Percentiles rank a stretch among this genome's conserved stretches.
These are phyloP conservation scores for Sporothrix inflata DNA, from an alignment of 2,329 filamentous ascomycete species.

Conservation along the genomic window DNA sequence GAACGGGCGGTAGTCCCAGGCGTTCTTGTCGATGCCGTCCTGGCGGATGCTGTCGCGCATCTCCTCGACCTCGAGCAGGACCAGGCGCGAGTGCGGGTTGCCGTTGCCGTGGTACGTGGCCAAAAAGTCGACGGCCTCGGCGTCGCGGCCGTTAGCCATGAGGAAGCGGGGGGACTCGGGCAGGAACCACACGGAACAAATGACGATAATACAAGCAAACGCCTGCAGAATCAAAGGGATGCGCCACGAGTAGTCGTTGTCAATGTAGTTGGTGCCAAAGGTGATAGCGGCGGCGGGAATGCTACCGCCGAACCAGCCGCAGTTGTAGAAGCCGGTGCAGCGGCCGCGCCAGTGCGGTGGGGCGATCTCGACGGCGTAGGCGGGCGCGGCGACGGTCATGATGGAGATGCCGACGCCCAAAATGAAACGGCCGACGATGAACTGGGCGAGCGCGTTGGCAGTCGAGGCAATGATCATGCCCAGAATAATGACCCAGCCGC, in stretches of 20 bases:
- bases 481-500: constrained; percentile 49
- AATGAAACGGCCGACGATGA: not conserved
- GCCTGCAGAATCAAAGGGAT: constrained; percentile 55
- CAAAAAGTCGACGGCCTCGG: constrained; percentile 48
- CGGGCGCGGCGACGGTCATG: constrained; percentile 48
- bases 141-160: constrained; percentile 46
- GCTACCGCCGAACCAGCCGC: constrained; percentile 40
- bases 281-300: constrained; percentile 55
- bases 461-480: constrained; percentile 51
- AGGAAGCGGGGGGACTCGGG: constrained; percentile 50
- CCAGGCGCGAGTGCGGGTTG: constrained; percentile 45
- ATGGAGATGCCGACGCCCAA: not conserved
- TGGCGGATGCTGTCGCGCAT: constrained; percentile 49
- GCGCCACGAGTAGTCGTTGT: constrained; percentile 53
- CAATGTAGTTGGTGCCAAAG: constrained; percentile 51
- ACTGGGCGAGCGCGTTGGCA: constrained; percentile 30
- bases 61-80: constrained; percentile 48
- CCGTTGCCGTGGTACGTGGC: constrained; percentile 50
- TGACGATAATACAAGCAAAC: constrained; percentile 48
- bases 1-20: constrained; percentile 55
- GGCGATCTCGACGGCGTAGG: constrained; percentile 53
- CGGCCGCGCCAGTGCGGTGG: constrained; percentile 56
- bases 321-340: constrained; percentile 55
- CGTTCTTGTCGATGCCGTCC: constrained; percentile 53
- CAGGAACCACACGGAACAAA: constrained; percentile 45